phyloP scores from a whole-genome alignment of 83 land plant species.

The Picea abies region DNA sequence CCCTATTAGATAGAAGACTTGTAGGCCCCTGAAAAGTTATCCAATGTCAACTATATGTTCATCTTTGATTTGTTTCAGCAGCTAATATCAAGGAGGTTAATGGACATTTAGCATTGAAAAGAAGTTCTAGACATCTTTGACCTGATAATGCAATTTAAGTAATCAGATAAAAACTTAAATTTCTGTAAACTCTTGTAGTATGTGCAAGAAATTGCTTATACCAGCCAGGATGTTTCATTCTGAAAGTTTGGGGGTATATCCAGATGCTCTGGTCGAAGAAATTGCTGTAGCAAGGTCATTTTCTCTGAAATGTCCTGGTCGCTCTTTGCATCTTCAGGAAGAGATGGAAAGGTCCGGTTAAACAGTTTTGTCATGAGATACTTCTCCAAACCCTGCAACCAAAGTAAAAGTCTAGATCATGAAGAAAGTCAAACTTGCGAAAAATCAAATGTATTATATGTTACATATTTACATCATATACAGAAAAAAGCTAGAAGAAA shows the following conservation, averaged over 20 bases:
- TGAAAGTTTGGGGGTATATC: slow-evolving; percentile 81
- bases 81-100: no score
- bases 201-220: slow-evolving; percentile 14
- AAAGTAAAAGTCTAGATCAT: background rate
- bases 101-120: no score
- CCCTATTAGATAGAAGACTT: no score
- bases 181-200: background rate
- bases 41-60: no score
- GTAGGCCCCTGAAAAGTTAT: no score
- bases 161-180: background rate
- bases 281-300: slow-evolving; percentile 79
- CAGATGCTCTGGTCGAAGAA: slow-evolving; percentile 87
- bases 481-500: no score
- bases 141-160: no score
- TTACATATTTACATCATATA: background rate
- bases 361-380: slow-evolving; percentile 96
- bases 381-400: slow-evolving; percentile 89
- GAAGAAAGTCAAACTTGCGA: slow-evolving; percentile 10
- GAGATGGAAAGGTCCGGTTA: slow-evolving; percentile 71
- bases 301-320: slow-evolving; percentile 80
- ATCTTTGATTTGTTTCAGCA: no score
- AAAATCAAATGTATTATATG: background rate
- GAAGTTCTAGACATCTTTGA: no score
- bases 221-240: slow-evolving; percentile 95
- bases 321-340: slow-evolving; percentile 75